phyloP scores from a whole-genome alignment of 1,284 basidiomycete species.

The Sporisorium exsertum region DNA sequence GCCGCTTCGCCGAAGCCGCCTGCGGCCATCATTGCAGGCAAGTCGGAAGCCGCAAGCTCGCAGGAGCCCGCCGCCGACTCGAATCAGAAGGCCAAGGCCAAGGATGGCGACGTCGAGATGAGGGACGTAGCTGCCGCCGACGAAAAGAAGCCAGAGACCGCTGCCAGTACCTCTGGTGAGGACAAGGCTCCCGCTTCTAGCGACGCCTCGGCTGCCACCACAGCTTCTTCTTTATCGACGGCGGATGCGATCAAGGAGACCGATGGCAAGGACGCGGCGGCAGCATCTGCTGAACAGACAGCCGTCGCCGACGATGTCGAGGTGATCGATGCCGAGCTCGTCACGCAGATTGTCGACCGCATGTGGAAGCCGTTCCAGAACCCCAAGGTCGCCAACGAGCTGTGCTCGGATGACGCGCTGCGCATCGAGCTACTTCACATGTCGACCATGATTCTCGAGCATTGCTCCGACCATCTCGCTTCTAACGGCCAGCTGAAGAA shows the following conservation, averaged over 20 bases:
- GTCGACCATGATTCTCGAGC: slow-evolving; percentile 88
- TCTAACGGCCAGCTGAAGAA: slow-evolving; percentile 83
- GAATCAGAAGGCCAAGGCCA: slow-evolving; percentile 63
- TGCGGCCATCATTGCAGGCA: background rate
- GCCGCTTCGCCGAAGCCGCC: slow-evolving; percentile 29
- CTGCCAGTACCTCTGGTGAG: slow-evolving; percentile 4
- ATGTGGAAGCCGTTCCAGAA: slow-evolving; percentile 85
- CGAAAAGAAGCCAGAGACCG: slow-evolving; percentile 25
- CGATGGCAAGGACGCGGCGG: slow-evolving; percentile 62
- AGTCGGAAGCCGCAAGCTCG: slow-evolving; percentile 6
- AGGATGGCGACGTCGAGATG: slow-evolving; percentile 70
- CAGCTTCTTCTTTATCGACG: background rate
- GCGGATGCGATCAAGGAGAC: slow-evolving; percentile 16
- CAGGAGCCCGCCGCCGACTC: background rate
- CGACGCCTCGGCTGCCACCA: slow-evolving; percentile 6
- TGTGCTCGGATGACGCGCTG: slow-evolving; percentile 81
- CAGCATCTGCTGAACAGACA: slow-evolving; percentile 65
- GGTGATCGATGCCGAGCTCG: slow-evolving; percentile 77
- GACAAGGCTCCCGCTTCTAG: background rate
- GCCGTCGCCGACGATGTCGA: slow-evolving; percentile 21
- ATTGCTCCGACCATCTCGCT: slow-evolving; percentile 77
- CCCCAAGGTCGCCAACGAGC: slow-evolving; percentile 58
- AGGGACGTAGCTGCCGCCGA: slow-evolving; percentile 19
- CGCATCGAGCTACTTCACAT: slow-evolving; percentile 91
- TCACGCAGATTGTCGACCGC: slow-evolving; percentile 78